Base-by-base conservation (phyloP, 192 early-diverging fungal species). In the Lunasporangiospora selenospora region DNA sequence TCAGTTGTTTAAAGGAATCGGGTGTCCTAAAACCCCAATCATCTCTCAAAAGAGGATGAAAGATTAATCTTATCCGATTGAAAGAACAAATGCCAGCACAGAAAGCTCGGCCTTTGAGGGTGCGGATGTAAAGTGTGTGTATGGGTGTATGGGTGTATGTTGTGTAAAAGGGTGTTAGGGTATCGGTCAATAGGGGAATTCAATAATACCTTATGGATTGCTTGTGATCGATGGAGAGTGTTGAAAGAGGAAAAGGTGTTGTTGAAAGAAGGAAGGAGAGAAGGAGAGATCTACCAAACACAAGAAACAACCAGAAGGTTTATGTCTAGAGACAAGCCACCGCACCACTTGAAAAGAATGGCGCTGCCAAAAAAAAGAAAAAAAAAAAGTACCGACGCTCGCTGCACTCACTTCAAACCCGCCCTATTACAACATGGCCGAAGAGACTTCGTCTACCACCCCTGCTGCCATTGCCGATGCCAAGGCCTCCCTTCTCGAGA, bases 21-120 rank as follows among this genome's bases (percentile, higher is more conserved):
- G 69, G 69, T 73, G 69, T 73, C 69, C 69, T 73, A 73, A 73
- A 73, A 73, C 69, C 69, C 69, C 69, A n/a, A n/a, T n/a, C n/a
- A 58, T 56, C 52, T 56, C 34, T 61, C 54, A 52, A n/a, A n/a
- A 58, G 40, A 58, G 54, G 55, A 73, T 38, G 53, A 36, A 56
- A 62, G 69, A 48, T 73, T 53, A 63, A 42, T 73, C 69, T 73
- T 73, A 73, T 73, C 69, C 69, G 69, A 73, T 73, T 53, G 58
- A 62, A 63, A 73, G 61, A 53, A 73, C 69, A 73, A 73, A 73
- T 73, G 69, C 69, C 60, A 63, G 60, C 55, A 73, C 37, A 63
- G 60, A 73, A 73, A 73, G 60, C 60, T 58, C 21, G 55, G 67
- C 69, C 69, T 73, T 73, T 50, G 69, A 53, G 69, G 69, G 69